Conservation (phyloP, 106 monocot species). For the Gastrodia elata region DNA sequence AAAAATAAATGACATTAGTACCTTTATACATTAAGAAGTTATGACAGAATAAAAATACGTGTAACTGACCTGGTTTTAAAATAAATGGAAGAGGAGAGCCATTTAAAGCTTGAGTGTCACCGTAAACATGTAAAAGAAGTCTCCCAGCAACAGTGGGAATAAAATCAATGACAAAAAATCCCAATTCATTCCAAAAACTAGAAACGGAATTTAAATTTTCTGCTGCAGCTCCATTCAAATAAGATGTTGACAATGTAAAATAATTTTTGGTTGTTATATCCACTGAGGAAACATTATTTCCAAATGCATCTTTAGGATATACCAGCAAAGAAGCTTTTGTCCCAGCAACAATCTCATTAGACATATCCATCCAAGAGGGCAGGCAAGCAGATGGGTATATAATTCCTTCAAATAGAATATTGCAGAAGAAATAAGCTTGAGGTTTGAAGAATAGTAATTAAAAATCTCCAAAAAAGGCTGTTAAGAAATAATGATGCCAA, state of each 20-base stretch:
- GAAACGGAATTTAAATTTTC: slow-evolving; percentile 19
- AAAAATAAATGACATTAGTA: background rate
- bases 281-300: slow-evolving; percentile 45
- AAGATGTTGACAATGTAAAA: slow-evolving; percentile 37
- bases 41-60: background rate
- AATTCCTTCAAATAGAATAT: slow-evolving; percentile 37
- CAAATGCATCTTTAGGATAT: slow-evolving; percentile 74
- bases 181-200: slow-evolving; percentile 44
- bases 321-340: slow-evolving; percentile 40
- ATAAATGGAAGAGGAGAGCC: slow-evolving; percentile 53
- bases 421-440: background rate
- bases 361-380: slow-evolving; percentile 38
- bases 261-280: slow-evolving; percentile 16
- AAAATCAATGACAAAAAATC: slow-evolving; percentile 56
- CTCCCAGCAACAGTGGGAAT: slow-evolving; percentile 39
- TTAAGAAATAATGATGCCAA: background rate
- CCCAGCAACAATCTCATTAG: slow-evolving; percentile 49
- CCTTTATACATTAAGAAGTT: background rate
- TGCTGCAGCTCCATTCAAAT: slow-evolving; percentile 43
- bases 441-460: background rate
- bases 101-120: slow-evolving; percentile 42
- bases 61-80: slow-evolving; percentile 62
- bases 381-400: slow-evolving; percentile 56
- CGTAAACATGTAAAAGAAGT: slow-evolving; percentile 38
- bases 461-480: background rate